Evolutionary conservation across 2,329 filamentous ascomycete genomes (phyloP), one percentile per base, ranked within the genome.

Genomic region (Trichophyton verrucosum): DNA sequence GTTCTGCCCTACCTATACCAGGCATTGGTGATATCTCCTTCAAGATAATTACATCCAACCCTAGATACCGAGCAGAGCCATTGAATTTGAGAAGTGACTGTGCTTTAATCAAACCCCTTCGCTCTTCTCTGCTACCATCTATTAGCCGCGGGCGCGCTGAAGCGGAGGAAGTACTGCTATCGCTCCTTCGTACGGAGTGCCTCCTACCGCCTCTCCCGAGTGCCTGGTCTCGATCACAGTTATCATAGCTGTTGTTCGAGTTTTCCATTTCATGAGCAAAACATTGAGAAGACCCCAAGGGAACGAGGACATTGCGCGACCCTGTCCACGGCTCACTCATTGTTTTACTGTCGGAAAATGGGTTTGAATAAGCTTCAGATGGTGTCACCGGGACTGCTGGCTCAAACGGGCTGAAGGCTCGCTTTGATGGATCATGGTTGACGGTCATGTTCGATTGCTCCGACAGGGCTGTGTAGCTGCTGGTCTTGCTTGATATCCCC

Each of bases 361-460:
- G 64, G 22, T 62, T 62, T 9, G 42, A n/a, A 3, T 57, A 22
- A 9, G 30, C 38, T 15, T 61, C 57, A 3, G 44, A 58, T 57
- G 61, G 58, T 3, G 61, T 44, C 6, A 13, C 27, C 13, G 24
- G 40, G 59, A 58, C 60, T 46, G 62, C 51, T 15, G 57, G 58
- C 20, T 60, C 57, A 36, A 66, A 62, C 33, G 64, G 63, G 17
- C 62, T 66, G 27, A 22, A 40, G 49, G 60, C 61, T 36, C 65
- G 67, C 56, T 68, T 71, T n/a, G 71, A 71, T 3, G 72, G 68
- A 51, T 68, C 66, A 51, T 65, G 72, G 59, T 63, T 65, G n/a
- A 75, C 69, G 38, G 72, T 76, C 13, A 58, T 61, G 15, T 61
- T 68, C 5, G 74, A 74, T 33, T 67, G 64, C 20, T 68, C 67